A percentile compares a stretch with the other conserved stretches of the same genome.
Evolutionary conservation across 2,329 filamentous ascomycete species (phyloP).

Genomic region (Calonectria hongkongensis): DNA sequence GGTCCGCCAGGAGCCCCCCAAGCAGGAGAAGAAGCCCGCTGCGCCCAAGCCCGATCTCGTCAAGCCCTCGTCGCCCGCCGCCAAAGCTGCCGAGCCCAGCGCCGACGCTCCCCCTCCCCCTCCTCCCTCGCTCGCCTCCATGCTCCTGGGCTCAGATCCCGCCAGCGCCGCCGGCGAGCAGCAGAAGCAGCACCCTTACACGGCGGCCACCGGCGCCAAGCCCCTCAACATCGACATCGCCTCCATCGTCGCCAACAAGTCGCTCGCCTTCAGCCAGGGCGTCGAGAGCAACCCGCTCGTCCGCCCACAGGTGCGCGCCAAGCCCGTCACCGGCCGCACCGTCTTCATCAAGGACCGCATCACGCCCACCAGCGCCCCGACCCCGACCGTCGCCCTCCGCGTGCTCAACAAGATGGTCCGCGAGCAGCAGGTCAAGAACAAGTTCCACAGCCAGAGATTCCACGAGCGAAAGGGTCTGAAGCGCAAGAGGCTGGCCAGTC

Average conservation of each 20-base stretch:
- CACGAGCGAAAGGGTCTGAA: slow-evolving; percentile 86
- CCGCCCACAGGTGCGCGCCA: slow-evolving; percentile 56
- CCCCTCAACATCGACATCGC: slow-evolving; percentile 58
- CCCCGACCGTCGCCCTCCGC: slow-evolving; percentile 66
- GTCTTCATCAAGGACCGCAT: slow-evolving; percentile 61
- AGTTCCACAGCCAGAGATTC: slow-evolving; percentile 77
- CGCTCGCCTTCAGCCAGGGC: slow-evolving; percentile 47
- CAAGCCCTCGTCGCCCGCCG: slow-evolving; percentile 38
- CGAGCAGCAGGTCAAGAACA: slow-evolving; percentile 74
- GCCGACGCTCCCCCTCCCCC: slow-evolving; percentile 31
- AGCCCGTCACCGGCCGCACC: slow-evolving; percentile 61
- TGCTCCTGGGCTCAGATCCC: slow-evolving; percentile 4
- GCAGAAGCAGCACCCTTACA: slow-evolving; percentile 48
- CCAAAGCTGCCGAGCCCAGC: not conserved
- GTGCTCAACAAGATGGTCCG: slow-evolving; percentile 62
- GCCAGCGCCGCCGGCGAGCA: slow-evolving; percentile 29
- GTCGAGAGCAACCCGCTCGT: slow-evolving; percentile 51
- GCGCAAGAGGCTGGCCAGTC: slow-evolving; percentile 82
- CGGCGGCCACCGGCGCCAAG: slow-evolving; percentile 50
- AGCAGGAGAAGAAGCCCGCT: slow-evolving; percentile 7
- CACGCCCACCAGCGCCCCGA: slow-evolving; percentile 57
- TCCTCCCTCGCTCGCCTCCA: slow-evolving; percentile 27
- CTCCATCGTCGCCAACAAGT: slow-evolving; percentile 59
- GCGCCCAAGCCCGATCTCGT: not conserved
- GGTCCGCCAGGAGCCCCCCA: slow-evolving; percentile 40